Conservation (phyloP, 2,329 filamentous ascomycete species). For the Camillea tinctor region DNA sequence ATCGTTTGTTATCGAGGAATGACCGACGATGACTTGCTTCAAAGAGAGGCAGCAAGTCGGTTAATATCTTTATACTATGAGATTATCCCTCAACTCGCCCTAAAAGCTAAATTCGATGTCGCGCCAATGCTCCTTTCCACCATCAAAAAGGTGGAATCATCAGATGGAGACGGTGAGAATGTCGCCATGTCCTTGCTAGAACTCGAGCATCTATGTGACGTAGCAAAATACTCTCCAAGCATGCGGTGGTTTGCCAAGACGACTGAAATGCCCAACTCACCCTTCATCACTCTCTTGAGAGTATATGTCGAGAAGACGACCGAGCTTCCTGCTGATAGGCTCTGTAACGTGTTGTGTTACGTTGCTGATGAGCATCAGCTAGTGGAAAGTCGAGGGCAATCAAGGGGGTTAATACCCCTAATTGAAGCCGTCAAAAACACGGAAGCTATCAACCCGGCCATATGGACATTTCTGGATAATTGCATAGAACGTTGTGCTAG, state of each 20-base stretch:
- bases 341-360: constrained; percentile 56
- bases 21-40: constrained; percentile 66
- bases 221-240: constrained; percentile 75
- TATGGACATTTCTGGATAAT: constrained; percentile 79
- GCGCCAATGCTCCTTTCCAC: constrained; percentile 71
- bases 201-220: constrained; percentile 75
- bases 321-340: constrained; percentile 48
- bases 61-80: constrained; percentile 84
- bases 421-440: constrained; percentile 39
- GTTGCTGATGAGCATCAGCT: constrained; percentile 66
- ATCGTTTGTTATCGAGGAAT: constrained; percentile 71
- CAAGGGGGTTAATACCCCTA: constrained; percentile 47
- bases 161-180: constrained; percentile 48
- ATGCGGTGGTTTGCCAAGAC: constrained; percentile 89
- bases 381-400: constrained; percentile 47
- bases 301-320: constrained; percentile 51
- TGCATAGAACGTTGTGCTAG: constrained; percentile 73
- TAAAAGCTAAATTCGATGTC: constrained; percentile 85
- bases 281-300: constrained; percentile 69
- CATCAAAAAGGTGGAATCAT: constrained; percentile 59
- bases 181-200: constrained; percentile 65
- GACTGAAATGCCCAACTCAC: constrained; percentile 62
- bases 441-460: constrained; percentile 26
- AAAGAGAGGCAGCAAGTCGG: constrained; percentile 75
- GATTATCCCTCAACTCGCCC: constrained; percentile 72